Evolutionary conservation across 2,329 filamentous ascomycete species (phyloP).

Genomic region (Bertia moriformis): DNA sequence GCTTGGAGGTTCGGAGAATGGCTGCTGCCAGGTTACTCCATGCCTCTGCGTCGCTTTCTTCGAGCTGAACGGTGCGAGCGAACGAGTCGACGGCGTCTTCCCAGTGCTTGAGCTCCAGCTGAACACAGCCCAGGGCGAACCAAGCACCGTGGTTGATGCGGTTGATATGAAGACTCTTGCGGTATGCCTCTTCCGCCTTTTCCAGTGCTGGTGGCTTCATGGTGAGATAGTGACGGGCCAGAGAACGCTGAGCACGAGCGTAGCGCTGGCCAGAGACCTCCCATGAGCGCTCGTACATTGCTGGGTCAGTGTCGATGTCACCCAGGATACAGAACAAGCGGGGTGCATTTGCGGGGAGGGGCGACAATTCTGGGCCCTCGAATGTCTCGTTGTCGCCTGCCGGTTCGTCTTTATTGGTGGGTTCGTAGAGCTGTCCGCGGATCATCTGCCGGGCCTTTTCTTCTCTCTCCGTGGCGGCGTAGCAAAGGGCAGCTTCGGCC

Average conservation of each 20-base stretch:
- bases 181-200: conserved; percentile 44
- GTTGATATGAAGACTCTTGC: conserved; percentile 42
- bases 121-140: conserved; percentile 52
- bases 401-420: conserved; percentile 8
- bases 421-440: conserved; percentile 39
- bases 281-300: conserved; percentile 51
- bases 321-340: conserved; percentile 54
- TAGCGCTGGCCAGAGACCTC: conserved; percentile 44
- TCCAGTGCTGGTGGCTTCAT: conserved; percentile 25
- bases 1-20: conserved; percentile 20
- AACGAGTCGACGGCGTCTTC: conserved; percentile 45
- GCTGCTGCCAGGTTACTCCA: conserved; percentile 57
- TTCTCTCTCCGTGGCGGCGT: conserved; percentile 51
- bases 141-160: conserved; percentile 44
- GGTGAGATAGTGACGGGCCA: conserved; percentile 43
- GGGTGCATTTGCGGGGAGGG: conserved; percentile 44
- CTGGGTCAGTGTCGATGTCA: conserved; percentile 41
- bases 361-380: conserved; percentile 17
- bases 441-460: conserved; percentile 43
- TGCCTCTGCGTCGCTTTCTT: conserved; percentile 49
- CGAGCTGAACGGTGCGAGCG: conserved; percentile 47
- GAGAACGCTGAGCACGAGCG: conserved; percentile 47
- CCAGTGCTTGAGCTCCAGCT: conserved; percentile 43
- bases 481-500: conserved; percentile 56
- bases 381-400: conserved; percentile 27